Evolutionary conservation across 768 basidiomycete genomes (phyloP).

Genomic region (Austroboletus eburneus): DNA sequence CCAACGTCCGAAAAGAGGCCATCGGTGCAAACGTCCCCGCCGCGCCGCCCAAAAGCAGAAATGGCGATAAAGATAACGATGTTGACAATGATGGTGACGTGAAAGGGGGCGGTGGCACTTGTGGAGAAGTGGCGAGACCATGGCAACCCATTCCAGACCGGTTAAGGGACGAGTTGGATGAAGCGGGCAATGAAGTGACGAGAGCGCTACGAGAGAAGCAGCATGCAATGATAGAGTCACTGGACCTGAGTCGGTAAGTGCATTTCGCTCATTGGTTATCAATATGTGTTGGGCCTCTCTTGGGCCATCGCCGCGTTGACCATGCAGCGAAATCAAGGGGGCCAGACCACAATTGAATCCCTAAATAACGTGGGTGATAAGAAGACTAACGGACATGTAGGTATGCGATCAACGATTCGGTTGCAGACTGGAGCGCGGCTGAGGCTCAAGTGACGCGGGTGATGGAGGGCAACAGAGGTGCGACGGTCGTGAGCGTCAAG

Average conservation of each 20-base stretch:
- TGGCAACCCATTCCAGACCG: slow-evolving; percentile 45
- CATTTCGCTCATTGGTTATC: background rate
- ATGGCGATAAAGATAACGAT: background rate
- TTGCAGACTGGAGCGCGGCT: slow-evolving; percentile 71
- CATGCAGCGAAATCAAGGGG: slow-evolving; percentile 1
- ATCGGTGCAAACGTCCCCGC: slow-evolving; percentile 61
- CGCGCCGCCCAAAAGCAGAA: slow-evolving; percentile 24
- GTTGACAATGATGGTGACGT: slow-evolving; percentile 5
- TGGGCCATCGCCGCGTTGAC: slow-evolving; percentile 6
- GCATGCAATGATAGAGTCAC: slow-evolving; percentile 79
- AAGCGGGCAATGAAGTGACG: slow-evolving; percentile 69
- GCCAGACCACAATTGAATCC: background rate
- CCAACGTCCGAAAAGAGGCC: slow-evolving; percentile 75
- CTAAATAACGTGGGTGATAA: background rate
- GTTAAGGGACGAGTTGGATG: slow-evolving; percentile 67
- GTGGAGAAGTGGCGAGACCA: slow-evolving; percentile 6
- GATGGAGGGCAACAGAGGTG: slow-evolving; percentile 41
- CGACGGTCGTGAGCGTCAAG: slow-evolving; percentile 79
- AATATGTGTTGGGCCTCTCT: background rate
- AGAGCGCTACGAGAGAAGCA: slow-evolving; percentile 61
- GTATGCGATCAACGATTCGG: slow-evolving; percentile 68
- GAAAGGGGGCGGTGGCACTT: slow-evolving; percentile 7
- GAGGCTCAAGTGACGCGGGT: slow-evolving; percentile 65
- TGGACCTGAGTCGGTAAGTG: slow-evolving; percentile 85
- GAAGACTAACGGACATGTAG: slow-evolving; percentile 32